Evolutionary conservation across 106 monocot genomes (phyloP).

Genomic region (Acorus gramineus): DNA sequence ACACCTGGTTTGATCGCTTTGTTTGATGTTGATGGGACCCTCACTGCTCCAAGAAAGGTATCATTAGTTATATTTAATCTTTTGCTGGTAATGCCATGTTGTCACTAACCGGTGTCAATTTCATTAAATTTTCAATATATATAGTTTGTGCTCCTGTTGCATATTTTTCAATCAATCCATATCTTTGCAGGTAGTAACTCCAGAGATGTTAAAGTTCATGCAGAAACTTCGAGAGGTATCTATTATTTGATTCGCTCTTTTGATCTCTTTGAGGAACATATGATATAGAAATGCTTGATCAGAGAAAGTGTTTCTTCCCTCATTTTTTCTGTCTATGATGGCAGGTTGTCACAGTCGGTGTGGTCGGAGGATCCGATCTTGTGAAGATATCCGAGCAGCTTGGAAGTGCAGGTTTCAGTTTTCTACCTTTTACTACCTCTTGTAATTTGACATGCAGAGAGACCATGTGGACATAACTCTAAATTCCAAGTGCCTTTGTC

Average conservation of each 20-base stretch:
- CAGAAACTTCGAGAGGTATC: slow-evolving; percentile 60
- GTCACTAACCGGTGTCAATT: no score
- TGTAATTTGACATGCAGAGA: no score
- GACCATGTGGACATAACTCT: no score
- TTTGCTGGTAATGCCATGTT: no score
- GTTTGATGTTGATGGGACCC: slow-evolving; percentile 97
- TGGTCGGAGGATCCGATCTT: slow-evolving; percentile 95
- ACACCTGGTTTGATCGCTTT: slow-evolving; percentile 59
- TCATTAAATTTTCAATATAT: no score
- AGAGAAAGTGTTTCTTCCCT: not conserved
- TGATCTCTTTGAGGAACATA: not conserved
- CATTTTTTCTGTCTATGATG: not conserved
- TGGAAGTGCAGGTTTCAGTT: slow-evolving; percentile 47
- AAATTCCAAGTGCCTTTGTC: no score
- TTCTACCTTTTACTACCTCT: no score
- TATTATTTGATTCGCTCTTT: not conserved
- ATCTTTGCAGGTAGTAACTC: slow-evolving; percentile 44
- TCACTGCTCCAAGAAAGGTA: slow-evolving; percentile 93
- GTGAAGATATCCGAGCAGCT: slow-evolving; percentile 90
- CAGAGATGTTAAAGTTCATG: slow-evolving; percentile 75
- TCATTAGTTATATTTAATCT: no score
- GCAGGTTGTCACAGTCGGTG: slow-evolving; percentile 82
- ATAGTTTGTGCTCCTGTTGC: not conserved
- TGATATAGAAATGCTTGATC: not conserved
- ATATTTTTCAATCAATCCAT: not conserved